Evolutionary conservation across 106 monocot species (phyloP), one percentile per base, ranked within the genome.

Genomic region (Platanthera guangdongensis): DNA sequence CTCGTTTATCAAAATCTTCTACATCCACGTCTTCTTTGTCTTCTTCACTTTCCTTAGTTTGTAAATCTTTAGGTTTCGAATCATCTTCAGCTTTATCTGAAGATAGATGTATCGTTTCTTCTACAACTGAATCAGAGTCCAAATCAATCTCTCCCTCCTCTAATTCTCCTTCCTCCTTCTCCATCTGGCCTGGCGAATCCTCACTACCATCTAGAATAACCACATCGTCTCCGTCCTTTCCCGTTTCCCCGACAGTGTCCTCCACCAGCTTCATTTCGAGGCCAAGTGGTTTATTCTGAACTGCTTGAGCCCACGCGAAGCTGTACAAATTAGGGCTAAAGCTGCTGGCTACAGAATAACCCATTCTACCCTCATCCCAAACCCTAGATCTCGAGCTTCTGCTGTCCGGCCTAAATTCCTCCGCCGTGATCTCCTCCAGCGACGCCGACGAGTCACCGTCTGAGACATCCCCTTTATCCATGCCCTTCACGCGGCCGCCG

Each of bases 261-360:
- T 64, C 32, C 21, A 10, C 47, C 16, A 15, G 60, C 64, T 73
- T 79, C 57, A 77, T 47, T 19, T 83, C 79, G 16, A 83, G 52
- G 11, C 77, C 88, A 28, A 99, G 80, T 9, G 92, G 94, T 78
- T 99, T 90, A 86, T 94, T 94, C 84, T 88, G 91, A 51, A 94
- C 92, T 19, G 94, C 94, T 84, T 92, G 91, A n/a, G 91, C 86
- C 92, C 99, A 94, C 13, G 99, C 99, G 75, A 94, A 92, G 68
- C 81, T 94, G 82, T 89, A 86, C 7, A 93, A 77, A 46, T 82
- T 75, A 8, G 87, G 79, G 13, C 65, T 76, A 80, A 81, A 90
- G 83, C 72, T 84, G 49, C 82, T 82, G 10, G 81, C 63, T 14
- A 76, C 71, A 6, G 74, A 45, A 52, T 82, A 82, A 46, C 81